Evolutionary conservation across 352 stramenopile genomes (phyloP), one percentile per base, ranked within the genome.

Genomic region (Globisporangium rhizosaccharum): DNA sequence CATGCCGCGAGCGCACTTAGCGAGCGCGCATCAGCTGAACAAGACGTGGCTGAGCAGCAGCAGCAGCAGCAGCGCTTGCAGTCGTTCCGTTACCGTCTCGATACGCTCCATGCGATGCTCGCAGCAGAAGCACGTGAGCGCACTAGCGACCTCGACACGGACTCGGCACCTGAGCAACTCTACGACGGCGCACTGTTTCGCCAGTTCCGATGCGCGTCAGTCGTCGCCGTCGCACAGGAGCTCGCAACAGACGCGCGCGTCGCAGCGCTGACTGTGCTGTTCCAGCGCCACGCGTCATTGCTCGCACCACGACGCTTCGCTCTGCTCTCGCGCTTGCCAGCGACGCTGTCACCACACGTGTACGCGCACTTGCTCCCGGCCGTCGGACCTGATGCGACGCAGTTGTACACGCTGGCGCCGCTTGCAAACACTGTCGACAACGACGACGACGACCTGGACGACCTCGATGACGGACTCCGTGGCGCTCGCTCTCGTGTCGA

Each of bases 351-450:
- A 28, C 79, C 82, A 20, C 60, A 28, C 14, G 48, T 23, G 2
- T 92, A 90, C 51, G 62, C 62, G 1, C 55, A 73, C 46, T 60
- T 92, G 3, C 54, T 92, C 3, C 82, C 79, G 37, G 76, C 76
- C 18, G 57, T 87, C 57, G 33, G 61, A 20, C 33, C 62, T 0
- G 48, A 66, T 25, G 48, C 68, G 1, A 61, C 44, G 18, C 61
- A 84, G n/a, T 73, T 88, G 28, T 87, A 62, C 42, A 75, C 73
- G 26, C 62, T 91, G 2, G 41, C 15, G 15, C 36, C 17, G 25
- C 44, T 8, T 7, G 20, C 6, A 12, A 28, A 20, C 45, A 18
- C 45, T 55, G 41, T 20, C 39, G 23, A 47, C 39, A 18, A 47
- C 37, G 17, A 39, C 26, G 48, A 42, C 10, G 39, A 62, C 26